Conservation (phyloP, 2,329 filamentous ascomycete species). For the Leptographium lundbergii region DNA sequence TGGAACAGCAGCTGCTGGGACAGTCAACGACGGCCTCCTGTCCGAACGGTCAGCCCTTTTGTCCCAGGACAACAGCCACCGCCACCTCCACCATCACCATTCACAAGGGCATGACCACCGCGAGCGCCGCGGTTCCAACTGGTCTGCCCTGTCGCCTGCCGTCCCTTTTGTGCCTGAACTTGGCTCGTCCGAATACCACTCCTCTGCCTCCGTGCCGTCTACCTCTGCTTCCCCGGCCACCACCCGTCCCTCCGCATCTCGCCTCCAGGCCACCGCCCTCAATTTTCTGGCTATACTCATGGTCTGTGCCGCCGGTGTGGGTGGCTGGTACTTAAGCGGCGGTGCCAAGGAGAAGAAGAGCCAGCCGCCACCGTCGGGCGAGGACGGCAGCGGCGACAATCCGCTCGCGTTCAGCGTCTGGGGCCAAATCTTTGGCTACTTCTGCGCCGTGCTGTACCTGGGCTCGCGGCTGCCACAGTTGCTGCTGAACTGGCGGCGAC, state of each 20-base stretch:
- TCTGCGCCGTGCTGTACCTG: constrained; percentile 82
- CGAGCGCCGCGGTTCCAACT: constrained; percentile 39
- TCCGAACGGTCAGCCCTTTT: constrained; percentile 43
- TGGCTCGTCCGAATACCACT: background rate
- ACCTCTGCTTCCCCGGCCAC: background rate
- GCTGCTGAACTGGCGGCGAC: constrained; percentile 80
- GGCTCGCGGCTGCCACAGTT: constrained; percentile 83
- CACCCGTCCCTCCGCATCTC: constrained; percentile 16
- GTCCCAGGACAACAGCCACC: constrained; percentile 20
- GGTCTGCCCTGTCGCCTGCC: constrained; percentile 63
- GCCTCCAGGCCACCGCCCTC: constrained; percentile 50
- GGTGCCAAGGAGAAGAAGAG: constrained; percentile 27
- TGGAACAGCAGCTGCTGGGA: constrained; percentile 12
- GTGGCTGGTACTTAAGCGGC: constrained; percentile 72
- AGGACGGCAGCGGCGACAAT: constrained; percentile 22
- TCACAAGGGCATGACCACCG: constrained; percentile 10
- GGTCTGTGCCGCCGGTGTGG: constrained; percentile 69
- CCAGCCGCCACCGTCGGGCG: constrained; percentile 23
- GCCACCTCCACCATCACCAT: constrained; percentile 23
- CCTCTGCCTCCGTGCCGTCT: background rate
- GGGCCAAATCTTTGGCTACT: constrained; percentile 87
- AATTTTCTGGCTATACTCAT: constrained; percentile 66
- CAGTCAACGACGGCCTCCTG: constrained; percentile 12
- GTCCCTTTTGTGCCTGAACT: constrained; percentile 40
- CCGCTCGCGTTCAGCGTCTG: constrained; percentile 56